Evolutionary conservation across 768 basidiomycete species (phyloP), one percentile per base, ranked within the genome.

Genomic region (Tulasnella sp.): DNA sequence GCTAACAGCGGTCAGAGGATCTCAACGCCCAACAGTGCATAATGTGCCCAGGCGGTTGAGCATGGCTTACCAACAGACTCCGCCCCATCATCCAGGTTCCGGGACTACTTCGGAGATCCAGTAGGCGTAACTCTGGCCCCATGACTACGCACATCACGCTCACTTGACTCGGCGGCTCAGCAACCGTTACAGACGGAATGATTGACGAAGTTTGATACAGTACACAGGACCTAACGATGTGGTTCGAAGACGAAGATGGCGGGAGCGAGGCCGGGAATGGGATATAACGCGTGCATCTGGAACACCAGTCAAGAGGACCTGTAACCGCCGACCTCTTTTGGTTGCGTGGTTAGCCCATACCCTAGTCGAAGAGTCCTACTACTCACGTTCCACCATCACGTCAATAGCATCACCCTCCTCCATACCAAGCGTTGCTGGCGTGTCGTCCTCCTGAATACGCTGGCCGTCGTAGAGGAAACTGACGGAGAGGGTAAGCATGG

Each of bases 401-500:
- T 98, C 96, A 86, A 98, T 96, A 9, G 95, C 92, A 84, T 98
- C 96, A 71, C 85, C 85, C 38, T 87, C 87, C 92, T 97, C 94
- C 93, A 98, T 94, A 10, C 94, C 95, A 74, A 98, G 88, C 14
- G 91, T 89, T 10, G 87, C 82, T 1, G 96, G 97, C 38, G 96
- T 97, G 83, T 98, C 96, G 21, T 95, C 93, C 71, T 96, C 95
- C 80, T 88, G 88, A 88, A 98, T 94, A 84, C 96, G 89, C 78
- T 85, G 83, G 39, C 96, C 97, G 83, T 98, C 97, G 82, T 96
- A 98, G 86, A 98, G 86, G 86, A 98, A 95, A 82, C 96, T 98
- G 81, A 42, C 56, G 42, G 3, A 42, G 14, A 75, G 21, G 4
- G 7, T 56, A 1, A 74, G 39, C 40, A 56, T 44, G n/a, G 39